Base-by-base conservation (phyloP, 768 basidiomycete genomes). In the Hemileccinum rubropunctum region DNA sequence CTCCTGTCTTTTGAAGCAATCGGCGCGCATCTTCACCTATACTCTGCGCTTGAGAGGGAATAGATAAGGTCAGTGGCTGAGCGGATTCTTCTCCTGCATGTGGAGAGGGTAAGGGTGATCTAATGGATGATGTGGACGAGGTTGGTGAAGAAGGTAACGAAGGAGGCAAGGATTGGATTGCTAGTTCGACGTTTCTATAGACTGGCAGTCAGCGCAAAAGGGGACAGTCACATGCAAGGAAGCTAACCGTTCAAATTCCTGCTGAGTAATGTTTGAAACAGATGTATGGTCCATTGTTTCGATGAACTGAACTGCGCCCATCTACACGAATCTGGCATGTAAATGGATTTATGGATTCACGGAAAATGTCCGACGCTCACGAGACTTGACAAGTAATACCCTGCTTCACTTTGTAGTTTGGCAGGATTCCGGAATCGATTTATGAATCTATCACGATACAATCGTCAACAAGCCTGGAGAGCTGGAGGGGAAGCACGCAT, bases 211-310 rank as follows among this genome's bases (percentile, higher is more conserved):
- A 59, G 46, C 1, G 56, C 18, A 20, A 49, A 21, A 50, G 23
- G 18, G 36, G 42, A 27, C 9, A 53, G 32, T 12, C 21, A 4
- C 5, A 3, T 14, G 15, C 12, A n/a, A 30, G 56, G 42, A 56
- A 73, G 36, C 44, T 50, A 61, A 87, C 86, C 70, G 75, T 64
- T 98, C 97, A 51, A 99, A 99, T 54, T 98, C 92, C 38, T 88
- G 87, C 65, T 93, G 89, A 1, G 89, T 82, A 53, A 98, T 98
- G 58, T 90, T 86, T n/a, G 93, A 95, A 37, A 99, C 72, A 8
- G 90, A 89, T 0, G 92, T 87, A 51, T 95, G 90, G 65, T 98
- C 97, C 91, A 99, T 94, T 0, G 93, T 91, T 70, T 99, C 97
- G 54, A 99, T 94, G 66, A 98, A 99, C 1, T 91, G 90, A 32